These are phyloP conservation scores for Arctostaphylos glauca DNA, from an alignment of 148 eudicot species.

Conservation along the genomic window DNA sequence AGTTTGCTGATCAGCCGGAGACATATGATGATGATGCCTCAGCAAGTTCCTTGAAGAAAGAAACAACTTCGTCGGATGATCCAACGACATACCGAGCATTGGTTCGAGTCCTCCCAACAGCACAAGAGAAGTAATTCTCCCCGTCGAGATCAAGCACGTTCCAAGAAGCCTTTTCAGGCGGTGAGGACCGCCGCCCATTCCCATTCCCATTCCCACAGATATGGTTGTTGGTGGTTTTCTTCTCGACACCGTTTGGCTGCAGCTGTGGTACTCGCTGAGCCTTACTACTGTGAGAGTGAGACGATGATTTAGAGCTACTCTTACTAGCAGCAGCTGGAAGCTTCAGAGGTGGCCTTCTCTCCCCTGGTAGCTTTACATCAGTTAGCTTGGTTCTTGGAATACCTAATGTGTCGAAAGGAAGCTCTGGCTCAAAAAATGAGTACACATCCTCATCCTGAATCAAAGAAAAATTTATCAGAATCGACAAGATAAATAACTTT, in stretches of 20 bases:
- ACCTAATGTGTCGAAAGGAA: slow-evolving; percentile 56
- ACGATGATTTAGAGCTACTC: slow-evolving; percentile 47
- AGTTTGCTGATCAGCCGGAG: slow-evolving; percentile 3
- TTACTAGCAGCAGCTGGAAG: slow-evolving; percentile 35
- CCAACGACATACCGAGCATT: slow-evolving; percentile 72
- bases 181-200: slow-evolving; percentile 29
- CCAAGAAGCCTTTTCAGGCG: slow-evolving; percentile 60
- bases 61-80: slow-evolving; percentile 79
- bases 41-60: slow-evolving; percentile 52
- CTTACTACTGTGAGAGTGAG: background rate
- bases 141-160: slow-evolving; percentile 83
- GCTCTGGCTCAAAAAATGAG: slow-evolving; percentile 96
- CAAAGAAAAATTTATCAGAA: background rate
- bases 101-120: slow-evolving; percentile 84
- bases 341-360: slow-evolving; percentile 51
- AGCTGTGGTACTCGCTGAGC: slow-evolving; percentile 14
- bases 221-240: slow-evolving; percentile 24
- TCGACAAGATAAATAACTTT: background rate
- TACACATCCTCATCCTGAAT: slow-evolving; percentile 87
- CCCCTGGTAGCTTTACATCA: slow-evolving; percentile 54
- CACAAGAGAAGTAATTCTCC: slow-evolving; percentile 90
- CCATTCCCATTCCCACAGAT: slow-evolving; percentile 6
- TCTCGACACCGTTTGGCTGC: slow-evolving; percentile 34
- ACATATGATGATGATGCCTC: slow-evolving; percentile 33
- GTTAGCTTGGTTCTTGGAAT: slow-evolving; percentile 46